Evolutionary conservation across 2,329 filamentous ascomycete genomes (phyloP), one percentile per base, ranked within the genome.

Genomic region (Aureobasidium sp.): DNA sequence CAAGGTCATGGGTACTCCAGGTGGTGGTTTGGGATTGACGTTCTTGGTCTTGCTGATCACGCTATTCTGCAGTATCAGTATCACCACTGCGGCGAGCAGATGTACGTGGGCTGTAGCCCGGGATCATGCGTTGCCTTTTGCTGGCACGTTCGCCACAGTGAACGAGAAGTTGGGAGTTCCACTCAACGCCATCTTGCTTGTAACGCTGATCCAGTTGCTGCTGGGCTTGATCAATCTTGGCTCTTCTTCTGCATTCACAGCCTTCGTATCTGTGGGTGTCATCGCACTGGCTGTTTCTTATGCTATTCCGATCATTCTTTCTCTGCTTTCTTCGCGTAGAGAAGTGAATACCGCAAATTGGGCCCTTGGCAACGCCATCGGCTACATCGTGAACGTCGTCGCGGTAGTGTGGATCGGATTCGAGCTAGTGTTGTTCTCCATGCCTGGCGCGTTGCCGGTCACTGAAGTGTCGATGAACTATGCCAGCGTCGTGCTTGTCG

Each of bases 401-500:
- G 68, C 69, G 3, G 61, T 72, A 3, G 32, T 63, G 0, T 72
- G 70, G 70, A 69, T 70, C 47, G 59, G 53, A 1, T 71, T 70
- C 37, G 68, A 71, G 59, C 51, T 72, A 51, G 66, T 70, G 9
- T 51, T 85, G 3, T 85, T 84, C 69, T 81, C 77, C 41, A 78
- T 76, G 71, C 83, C 83, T 1, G 79, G 76, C 15, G 78, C 78
- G 32, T 72, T 82, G 55, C 82, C 83, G 3, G 81, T 83, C 63
- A 82, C 77, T 1, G 74, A 74, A 0, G 78, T 74, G 0, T 79
- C 78, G 59, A 83, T 82, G 72, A 85, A 84, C 65, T 85, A 85
- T 67, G 81, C 82, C 10, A 51, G 84, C n/a, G 87, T 86, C 32
- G 87, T 91, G 15, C 89, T 90, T 67, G 81, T 87, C 29, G 85